These are phyloP conservation scores for Eremomyces bilateralis DNA, from an alignment of 495 filamentous ascomycete genomes.

Conservation along the genomic window DNA sequence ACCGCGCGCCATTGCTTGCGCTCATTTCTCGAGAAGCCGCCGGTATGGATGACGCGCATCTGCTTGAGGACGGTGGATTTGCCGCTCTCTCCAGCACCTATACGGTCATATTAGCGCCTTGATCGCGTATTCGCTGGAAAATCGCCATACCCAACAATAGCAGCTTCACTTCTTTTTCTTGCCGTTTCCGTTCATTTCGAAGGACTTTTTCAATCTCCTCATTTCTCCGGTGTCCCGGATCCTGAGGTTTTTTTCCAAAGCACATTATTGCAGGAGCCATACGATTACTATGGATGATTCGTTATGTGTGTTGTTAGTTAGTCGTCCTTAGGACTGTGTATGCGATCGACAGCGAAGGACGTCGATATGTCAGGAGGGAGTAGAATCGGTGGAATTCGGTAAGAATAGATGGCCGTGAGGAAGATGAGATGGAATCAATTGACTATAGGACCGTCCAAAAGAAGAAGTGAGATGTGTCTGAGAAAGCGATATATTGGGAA, in stretches of 20 bases:
- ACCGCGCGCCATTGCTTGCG: constrained; percentile 82
- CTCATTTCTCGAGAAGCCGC: constrained; percentile 59
- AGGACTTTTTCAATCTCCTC: constrained; percentile 99
- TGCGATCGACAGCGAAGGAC: too few relatives aligned
- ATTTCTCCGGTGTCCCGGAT: constrained; percentile 35
- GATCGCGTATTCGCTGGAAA: constrained; percentile 1
- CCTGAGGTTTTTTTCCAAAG: constrained; percentile 17
- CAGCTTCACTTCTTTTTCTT: constrained; percentile 99
- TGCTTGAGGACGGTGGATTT: constrained; percentile 99
- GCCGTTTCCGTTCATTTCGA: constrained; percentile 85
- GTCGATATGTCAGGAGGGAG: too few relatives aligned
- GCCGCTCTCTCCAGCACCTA: constrained; percentile 97
- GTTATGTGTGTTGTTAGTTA: too few relatives aligned
- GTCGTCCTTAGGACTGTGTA: too few relatives aligned
- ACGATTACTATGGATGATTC: background rate
- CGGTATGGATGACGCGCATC: constrained; percentile 85
- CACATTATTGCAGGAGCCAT: constrained; percentile 18
- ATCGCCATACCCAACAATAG: constrained; percentile 62
- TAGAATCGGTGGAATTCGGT: too few relatives aligned
- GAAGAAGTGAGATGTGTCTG: too few relatives aligned
- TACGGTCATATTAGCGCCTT: constrained; percentile 2
- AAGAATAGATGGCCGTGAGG: too few relatives aligned
- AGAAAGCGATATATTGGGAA: too few relatives aligned
- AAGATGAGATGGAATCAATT: too few relatives aligned
- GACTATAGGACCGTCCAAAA: too few relatives aligned